These are phyloP conservation scores for Komagataella phaffii DNA, from an alignment of 805 yeast species.

Conservation along the genomic window DNA sequence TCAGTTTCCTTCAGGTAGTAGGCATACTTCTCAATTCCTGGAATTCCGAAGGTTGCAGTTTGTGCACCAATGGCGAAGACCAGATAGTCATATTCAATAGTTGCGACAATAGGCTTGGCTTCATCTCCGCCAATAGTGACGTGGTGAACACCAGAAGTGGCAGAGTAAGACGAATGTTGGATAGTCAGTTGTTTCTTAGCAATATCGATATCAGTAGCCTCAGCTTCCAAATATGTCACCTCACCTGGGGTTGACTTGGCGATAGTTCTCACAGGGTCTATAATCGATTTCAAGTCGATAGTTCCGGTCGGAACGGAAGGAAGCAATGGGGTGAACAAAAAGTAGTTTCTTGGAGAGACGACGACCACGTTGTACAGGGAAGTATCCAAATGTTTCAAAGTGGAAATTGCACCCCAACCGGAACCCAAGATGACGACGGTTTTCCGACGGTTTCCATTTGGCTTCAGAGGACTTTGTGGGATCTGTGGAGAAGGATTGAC, in stretches of 20 bases:
- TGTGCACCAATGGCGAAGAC: constrained; percentile 93
- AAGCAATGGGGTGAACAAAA: constrained; percentile 87
- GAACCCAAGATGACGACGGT: constrained; percentile 74
- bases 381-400: constrained; percentile 76
- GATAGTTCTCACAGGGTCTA: constrained; percentile 84
- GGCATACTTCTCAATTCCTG: constrained; percentile 85
- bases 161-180: constrained; percentile 31
- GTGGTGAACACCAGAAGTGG: neutral
- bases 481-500: constrained; percentile 44
- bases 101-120: constrained; percentile 28
- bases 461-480: constrained; percentile 35
- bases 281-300: constrained; percentile 77
- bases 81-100: constrained; percentile 62
- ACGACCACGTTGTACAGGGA: constrained; percentile 78
- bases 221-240: constrained; percentile 79
- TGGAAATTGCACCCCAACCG: constrained; percentile 91
- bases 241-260: constrained; percentile 67
- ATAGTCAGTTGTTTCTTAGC: constrained; percentile 48
- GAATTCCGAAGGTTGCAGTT: constrained; percentile 88
- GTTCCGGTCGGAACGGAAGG: constrained; percentile 96
- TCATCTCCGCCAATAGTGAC: constrained; percentile 5
- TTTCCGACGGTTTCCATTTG: constrained; percentile 47
- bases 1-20: constrained; percentile 81
- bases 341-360: constrained; percentile 90
- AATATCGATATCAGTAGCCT: constrained; percentile 75